Base-by-base conservation (phyloP, 805 yeast genomes). In the Blastobotrys americana region DNA sequence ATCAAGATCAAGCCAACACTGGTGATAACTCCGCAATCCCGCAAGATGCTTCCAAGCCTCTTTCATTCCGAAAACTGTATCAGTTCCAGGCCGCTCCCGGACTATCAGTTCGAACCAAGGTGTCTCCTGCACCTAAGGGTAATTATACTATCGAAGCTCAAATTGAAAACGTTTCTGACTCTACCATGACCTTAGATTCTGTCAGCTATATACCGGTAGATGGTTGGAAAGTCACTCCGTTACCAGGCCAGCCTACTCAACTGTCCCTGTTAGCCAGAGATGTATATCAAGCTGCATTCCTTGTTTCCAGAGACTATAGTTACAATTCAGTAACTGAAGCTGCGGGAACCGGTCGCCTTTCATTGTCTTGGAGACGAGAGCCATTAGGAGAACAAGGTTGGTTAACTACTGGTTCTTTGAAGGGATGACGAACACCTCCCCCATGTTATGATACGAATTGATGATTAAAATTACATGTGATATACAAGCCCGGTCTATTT, bases 351-450 rank as follows among this genome's bases (percentile, higher is more conserved):
- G 51, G 54, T 36, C 42, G 47, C 31, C 42, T 64, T 19, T 50
- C 54, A 3, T 45, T 63, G 8, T 53, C 55, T 15, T 64, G 69
- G 69, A 53, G 64, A 3, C 52, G 68, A 20, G 66, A 62, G 40
- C 67, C 66, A 25, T 42, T 63, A 34, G 69, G 68, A 5, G 58
- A 59, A 23, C 48, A 53, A 38, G 69, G 69, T 1, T 58, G 59
- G 56, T 49, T 58, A 36, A 54, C 57, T 23, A 51, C 59, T 10
- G 51, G 51, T 5, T 37, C 43, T 19, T 39, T 53, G 4, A 41
- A 39, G 37, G 17, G 19, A 5, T 17, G 16, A n/a, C n/a, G n/a
- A n/a, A n/a, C n/a, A n/a, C n/a, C n/a, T n/a, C n/a, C n/a, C n/a
- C n/a, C n/a, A n/a, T n/a, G n/a, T n/a, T n/a, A n/a, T n/a, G n/a